Conservation (phyloP, 2,329 filamentous ascomycete genomes). For the Ilyonectria robusta region DNA sequence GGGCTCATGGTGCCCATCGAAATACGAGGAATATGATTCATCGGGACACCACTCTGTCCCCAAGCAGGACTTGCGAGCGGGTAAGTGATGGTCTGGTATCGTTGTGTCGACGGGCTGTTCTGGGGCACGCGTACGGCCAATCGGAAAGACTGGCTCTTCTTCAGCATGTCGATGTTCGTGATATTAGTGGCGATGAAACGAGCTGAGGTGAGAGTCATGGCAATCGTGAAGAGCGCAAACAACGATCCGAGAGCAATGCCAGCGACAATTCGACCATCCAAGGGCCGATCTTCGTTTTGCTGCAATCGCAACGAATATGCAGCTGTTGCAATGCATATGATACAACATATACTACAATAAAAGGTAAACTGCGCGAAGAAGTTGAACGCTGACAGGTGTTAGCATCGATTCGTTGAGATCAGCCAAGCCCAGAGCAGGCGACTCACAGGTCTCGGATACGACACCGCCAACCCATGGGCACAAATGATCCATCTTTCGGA, state of each 20-base stretch:
- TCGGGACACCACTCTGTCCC: conserved; percentile 21
- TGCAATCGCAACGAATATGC: conserved; percentile 75
- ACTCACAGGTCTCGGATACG: conserved; percentile 82
- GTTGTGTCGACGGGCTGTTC: conserved; percentile 57
- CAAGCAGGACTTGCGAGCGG: conserved; percentile 60
- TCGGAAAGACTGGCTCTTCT: conserved; percentile 73
- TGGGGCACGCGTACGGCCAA: conserved; percentile 81
- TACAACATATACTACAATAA: conserved; percentile 79
- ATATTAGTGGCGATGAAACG: conserved; percentile 80
- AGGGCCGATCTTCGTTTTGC: conserved; percentile 53
- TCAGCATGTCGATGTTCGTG: conserved; percentile 87
- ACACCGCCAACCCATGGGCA: conserved; percentile 98
- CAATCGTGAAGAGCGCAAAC: conserved; percentile 84
- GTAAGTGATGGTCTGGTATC: conserved; percentile 70
- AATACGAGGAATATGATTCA: conserved; percentile 24
- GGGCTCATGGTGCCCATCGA: conserved; percentile 33
- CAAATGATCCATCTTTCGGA: conserved; percentile 93
- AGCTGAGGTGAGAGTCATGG: conserved; percentile 82
- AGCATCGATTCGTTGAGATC: not conserved
- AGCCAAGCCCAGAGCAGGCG: not conserved
- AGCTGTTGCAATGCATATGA: conserved; percentile 73
- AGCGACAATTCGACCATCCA: conserved; percentile 76
- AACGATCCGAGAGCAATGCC: conserved; percentile 76
- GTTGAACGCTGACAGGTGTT: conserved; percentile 76
- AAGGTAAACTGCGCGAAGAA: conserved; percentile 91